Percentiles rank a stretch among this genome's conserved stretches.
Conservation (phyloP, 129 eudicot species). For the carrot (Daucus carota) region DNA sequence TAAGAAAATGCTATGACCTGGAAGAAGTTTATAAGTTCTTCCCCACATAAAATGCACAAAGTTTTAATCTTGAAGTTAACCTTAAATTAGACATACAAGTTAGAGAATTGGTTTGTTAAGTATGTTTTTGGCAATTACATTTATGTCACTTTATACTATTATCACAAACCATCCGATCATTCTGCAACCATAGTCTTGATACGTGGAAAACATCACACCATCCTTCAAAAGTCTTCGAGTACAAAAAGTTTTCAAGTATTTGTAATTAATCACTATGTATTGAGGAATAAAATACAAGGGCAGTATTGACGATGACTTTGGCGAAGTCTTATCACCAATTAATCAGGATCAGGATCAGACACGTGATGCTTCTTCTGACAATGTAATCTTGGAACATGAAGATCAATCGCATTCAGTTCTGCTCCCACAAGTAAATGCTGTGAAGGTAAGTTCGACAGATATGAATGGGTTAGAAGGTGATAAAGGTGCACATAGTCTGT, state of each 20-base stretch:
- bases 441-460: no score
- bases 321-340: no score
- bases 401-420: no score
- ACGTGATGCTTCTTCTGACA: no score
- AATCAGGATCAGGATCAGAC: no score
- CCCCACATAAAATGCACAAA: neutral
- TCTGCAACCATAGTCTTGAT: slow-evolving; percentile 2
- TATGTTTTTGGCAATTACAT: neutral
- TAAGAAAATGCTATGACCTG: neutral
- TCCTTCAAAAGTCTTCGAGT: neutral
- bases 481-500: no score
- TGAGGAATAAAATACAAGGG: no score
- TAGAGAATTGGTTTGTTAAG: neutral
- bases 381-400: no score
- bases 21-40: neutral
- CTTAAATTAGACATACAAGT: neutral
- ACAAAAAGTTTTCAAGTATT: neutral
- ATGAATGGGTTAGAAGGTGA: no score
- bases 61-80: neutral
- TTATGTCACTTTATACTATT: neutral
- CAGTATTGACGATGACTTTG: no score
- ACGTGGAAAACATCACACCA: neutral
- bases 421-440: no score
- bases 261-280: neutral
- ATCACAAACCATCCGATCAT: neutral